Conservation (phyloP, 257 asterid genomes). For the Cruciata laevipes region DNA sequence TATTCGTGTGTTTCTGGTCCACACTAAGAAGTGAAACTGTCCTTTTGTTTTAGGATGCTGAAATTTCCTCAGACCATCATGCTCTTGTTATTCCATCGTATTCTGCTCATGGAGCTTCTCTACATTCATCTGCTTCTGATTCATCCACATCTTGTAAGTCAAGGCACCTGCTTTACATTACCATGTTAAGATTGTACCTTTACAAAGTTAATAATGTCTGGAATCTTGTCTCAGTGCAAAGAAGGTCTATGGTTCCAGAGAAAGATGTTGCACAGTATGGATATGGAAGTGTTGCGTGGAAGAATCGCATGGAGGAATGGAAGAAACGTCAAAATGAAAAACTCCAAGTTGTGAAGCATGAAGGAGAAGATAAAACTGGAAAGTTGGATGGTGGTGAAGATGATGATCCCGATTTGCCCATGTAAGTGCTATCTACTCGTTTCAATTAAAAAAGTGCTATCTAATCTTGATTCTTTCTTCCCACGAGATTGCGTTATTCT, state of each 20-base stretch:
- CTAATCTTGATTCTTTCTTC: conserved; percentile 1
- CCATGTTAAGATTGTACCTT: not conserved
- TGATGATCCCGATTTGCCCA: conserved; percentile 54
- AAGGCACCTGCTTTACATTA: not conserved
- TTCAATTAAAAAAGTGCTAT: too few relatives aligned
- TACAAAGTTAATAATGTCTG: not conserved
- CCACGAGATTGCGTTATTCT: not conserved
- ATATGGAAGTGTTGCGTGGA: conserved; percentile 96
- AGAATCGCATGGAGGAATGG: conserved; percentile 93
- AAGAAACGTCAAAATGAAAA: conserved; percentile 57
- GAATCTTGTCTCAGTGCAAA: conserved; percentile 34
- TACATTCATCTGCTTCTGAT: conserved; percentile 36
- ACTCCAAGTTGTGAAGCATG: conserved; percentile 61
- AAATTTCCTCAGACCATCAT: conserved; percentile 40
- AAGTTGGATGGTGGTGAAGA: conserved; percentile 37
- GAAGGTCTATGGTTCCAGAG: conserved; percentile 78
- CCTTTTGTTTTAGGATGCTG: conserved; percentile 34
- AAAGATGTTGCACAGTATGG: conserved; percentile 83
- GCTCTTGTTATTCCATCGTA: conserved; percentile 67
- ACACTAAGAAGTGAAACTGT: conserved; percentile 1
- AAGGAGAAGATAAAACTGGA: conserved; percentile 33
- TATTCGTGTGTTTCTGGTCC: not conserved
- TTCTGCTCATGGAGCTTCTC: conserved; percentile 30
- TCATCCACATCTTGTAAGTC: conserved; percentile 44
- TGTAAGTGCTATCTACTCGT: conserved; percentile 39